Evolutionary conservation across 306 rosid genomes (phyloP).

Genomic region (Acacia melanoxylon): DNA sequence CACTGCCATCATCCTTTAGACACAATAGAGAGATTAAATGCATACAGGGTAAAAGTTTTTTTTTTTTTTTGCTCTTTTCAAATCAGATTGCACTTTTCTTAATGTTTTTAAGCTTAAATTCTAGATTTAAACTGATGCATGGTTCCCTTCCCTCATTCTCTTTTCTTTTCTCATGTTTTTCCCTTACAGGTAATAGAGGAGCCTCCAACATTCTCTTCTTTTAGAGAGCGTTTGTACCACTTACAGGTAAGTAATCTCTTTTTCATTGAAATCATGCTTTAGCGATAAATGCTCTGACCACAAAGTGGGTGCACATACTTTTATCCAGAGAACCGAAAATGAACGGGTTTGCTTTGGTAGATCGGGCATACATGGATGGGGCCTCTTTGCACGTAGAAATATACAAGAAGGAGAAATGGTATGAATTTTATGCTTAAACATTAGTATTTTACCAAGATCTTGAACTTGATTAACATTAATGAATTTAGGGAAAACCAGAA

Average conservation of each 20-base stretch:
- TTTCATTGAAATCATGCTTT: slow-evolving; percentile 17
- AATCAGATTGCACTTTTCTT: slow-evolving; percentile 20
- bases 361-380: slow-evolving; percentile 99
- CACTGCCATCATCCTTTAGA: slow-evolving; percentile 74
- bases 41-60: slow-evolving; percentile 50
- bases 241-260: slow-evolving; percentile 68
- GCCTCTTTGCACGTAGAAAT: slow-evolving; percentile 89
- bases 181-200: slow-evolving; percentile 60
- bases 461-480: neutral
- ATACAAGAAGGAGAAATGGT: slow-evolving; percentile 99
- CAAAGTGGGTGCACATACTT: slow-evolving; percentile 23
- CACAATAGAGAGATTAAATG: slow-evolving; percentile 62
- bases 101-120: slow-evolving; percentile 20
- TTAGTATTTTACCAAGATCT: neutral
- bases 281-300: slow-evolving; percentile 38
- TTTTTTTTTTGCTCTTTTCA: slow-evolving; percentile 19
- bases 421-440: slow-evolving; percentile 30
- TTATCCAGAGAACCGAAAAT: slow-evolving; percentile 83
- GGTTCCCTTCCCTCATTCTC: neutral
- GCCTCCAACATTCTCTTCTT: slow-evolving; percentile 75
- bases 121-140: neutral
- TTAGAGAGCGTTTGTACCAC: slow-evolving; percentile 86
- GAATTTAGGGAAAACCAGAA: neutral
- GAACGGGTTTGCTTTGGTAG: slow-evolving; percentile 96
- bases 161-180: neutral